These are phyloP conservation scores for Solioccasus polychromus DNA, from an alignment of 768 basidiomycete genomes.

Conservation along the genomic window DNA sequence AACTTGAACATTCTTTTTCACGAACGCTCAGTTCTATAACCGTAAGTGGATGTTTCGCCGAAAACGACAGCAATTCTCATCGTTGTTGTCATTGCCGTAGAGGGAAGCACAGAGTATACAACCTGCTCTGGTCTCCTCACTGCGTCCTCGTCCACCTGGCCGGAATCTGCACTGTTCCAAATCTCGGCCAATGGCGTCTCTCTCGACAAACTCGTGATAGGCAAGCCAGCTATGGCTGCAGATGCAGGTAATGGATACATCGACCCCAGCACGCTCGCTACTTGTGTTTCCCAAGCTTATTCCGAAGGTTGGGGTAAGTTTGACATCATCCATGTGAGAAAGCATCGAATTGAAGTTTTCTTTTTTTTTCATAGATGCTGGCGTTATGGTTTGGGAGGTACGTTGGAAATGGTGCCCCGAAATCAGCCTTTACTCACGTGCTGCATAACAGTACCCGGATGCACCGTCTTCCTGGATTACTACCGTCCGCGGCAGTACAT, in stretches of 20 bases:
- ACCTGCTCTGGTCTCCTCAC: conserved; percentile 38
- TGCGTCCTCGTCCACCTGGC: conserved; percentile 39
- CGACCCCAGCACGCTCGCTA: conserved; percentile 49
- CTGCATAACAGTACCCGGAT: conserved; percentile 34
- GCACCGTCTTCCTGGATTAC: conserved; percentile 39
- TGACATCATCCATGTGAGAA: neutral
- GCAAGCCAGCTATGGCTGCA: conserved; percentile 55
- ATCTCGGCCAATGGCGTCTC: conserved; percentile 53
- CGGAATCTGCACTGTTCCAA: conserved; percentile 45
- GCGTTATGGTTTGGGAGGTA: conserved; percentile 42
- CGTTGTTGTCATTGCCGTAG: conserved; percentile 12
- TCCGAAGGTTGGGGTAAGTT: conserved; percentile 63
- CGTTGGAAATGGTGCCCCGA: neutral
- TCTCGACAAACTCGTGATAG: conserved; percentile 68
- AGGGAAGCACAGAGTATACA: conserved; percentile 38
- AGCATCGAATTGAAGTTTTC: neutral
- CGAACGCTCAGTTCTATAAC: conserved; percentile 23
- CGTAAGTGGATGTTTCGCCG: conserved; percentile 12
- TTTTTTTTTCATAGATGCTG: conserved; percentile 27
- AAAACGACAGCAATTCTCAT: neutral
- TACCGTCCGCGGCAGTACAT: conserved; percentile 35
- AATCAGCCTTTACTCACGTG: neutral
- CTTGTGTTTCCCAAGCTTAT: conserved; percentile 62
- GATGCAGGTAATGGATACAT: conserved; percentile 62
- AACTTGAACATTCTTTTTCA: neutral